phyloP scores from a whole-genome alignment of 768 basidiomycete species.

The Phanerochaete carnosa region DNA sequence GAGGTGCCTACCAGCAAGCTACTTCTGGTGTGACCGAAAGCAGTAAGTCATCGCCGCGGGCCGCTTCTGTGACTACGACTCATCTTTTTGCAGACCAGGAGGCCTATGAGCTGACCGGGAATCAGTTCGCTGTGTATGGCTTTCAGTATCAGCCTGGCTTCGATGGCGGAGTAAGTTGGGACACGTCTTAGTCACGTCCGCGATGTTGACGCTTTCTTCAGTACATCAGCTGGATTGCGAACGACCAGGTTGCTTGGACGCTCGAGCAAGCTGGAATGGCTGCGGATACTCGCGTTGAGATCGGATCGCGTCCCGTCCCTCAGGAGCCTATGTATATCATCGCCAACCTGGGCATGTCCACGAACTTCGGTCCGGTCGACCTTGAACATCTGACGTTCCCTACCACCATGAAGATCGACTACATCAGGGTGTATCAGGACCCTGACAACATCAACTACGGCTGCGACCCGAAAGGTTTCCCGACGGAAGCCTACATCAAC shows the following conservation, averaged over 20 bases:
- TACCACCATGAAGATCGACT: constrained; percentile 73
- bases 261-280: constrained; percentile 59
- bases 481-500: constrained; percentile 75
- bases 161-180: constrained; percentile 45
- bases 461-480: constrained; percentile 69
- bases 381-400: constrained; percentile 47
- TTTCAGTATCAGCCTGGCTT: constrained; percentile 79
- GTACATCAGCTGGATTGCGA: constrained; percentile 81
- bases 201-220: constrained; percentile 19
- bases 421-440: constrained; percentile 73
- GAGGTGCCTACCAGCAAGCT: constrained; percentile 81
- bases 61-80: not conserved
- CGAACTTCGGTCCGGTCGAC: constrained; percentile 57
- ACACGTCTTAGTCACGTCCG: not conserved
- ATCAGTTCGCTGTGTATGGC: constrained; percentile 70
- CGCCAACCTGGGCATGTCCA: constrained; percentile 56
- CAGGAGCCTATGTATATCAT: constrained; percentile 81
- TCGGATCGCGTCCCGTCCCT: constrained; percentile 66
- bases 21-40: constrained; percentile 38
- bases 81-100: constrained; percentile 45
- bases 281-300: constrained; percentile 52
- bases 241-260: constrained; percentile 65
- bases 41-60: constrained; percentile 20
- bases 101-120: constrained; percentile 59
- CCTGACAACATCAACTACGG: constrained; percentile 48